phyloP scores from a whole-genome alignment of 2,329 filamentous ascomycete species.

The Nigrospora oryzae region DNA sequence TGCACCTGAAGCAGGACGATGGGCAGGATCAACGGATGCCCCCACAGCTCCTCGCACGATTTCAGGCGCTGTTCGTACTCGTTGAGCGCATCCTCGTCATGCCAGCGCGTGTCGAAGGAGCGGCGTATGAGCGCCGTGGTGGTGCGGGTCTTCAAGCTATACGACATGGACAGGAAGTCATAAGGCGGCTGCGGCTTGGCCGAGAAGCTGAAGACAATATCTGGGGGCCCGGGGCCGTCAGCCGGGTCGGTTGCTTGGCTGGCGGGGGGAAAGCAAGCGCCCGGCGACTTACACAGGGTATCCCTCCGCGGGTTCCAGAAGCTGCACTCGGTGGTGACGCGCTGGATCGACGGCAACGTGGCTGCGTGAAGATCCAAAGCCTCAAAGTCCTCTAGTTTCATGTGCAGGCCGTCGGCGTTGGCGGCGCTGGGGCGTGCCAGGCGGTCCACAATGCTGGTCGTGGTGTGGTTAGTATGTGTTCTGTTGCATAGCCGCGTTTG shows the following conservation, averaged over 20 bases:
- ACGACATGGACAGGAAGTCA: constrained; percentile 38
- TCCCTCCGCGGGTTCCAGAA: constrained; percentile 20
- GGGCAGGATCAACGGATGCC: constrained; percentile 34
- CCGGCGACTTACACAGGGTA: constrained; percentile 15
- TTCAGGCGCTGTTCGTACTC: constrained; percentile 37
- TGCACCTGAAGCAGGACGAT: constrained; percentile 38
- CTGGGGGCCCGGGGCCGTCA: constrained; percentile 9
- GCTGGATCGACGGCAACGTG: constrained; percentile 15
- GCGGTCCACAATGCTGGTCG: constrained; percentile 15
- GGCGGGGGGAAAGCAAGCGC: background rate
- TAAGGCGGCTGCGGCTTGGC: constrained; percentile 33
- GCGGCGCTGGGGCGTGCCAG: constrained; percentile 6
- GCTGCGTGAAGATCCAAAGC: constrained; percentile 16
- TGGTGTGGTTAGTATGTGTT: background rate
- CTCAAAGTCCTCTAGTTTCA: constrained; percentile 17
- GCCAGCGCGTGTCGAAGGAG: constrained; percentile 30
- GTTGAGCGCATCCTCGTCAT: constrained; percentile 32
- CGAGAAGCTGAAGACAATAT: constrained; percentile 35
- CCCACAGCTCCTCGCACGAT: constrained; percentile 33
- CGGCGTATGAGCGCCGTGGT: constrained; percentile 33
- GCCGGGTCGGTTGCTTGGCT: no score
- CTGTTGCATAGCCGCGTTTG: background rate
- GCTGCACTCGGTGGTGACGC: constrained; percentile 18
- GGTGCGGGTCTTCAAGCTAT: constrained; percentile 27
- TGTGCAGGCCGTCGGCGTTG: constrained; percentile 14